Percentiles rank a stretch among this genome's conserved stretches.
phyloP scores from a whole-genome alignment of 2,329 filamentous ascomycete species.

The Cercospora zeae-maydis region DNA sequence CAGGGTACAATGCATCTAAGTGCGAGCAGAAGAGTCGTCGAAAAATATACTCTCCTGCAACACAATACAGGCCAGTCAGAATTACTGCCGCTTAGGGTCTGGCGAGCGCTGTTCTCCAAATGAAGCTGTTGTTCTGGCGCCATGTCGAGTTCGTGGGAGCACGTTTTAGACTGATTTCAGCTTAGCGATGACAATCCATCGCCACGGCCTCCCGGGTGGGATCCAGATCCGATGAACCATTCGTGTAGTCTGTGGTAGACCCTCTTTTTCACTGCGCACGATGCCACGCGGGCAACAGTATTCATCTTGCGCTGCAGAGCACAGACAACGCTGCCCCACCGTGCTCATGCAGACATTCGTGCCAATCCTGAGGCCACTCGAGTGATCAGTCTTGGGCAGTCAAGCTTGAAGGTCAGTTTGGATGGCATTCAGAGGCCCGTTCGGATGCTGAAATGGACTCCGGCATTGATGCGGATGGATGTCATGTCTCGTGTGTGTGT shows the following conservation, averaged over 20 bases:
- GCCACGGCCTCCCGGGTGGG: neutral
- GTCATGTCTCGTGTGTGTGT: neutral
- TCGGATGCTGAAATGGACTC: neutral
- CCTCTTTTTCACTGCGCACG: neutral
- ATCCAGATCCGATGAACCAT: neutral
- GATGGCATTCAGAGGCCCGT: neutral
- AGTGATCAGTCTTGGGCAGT: neutral
- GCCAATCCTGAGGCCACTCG: neutral
- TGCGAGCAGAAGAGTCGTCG: neutral
- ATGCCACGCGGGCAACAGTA: neutral
- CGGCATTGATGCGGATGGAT: neutral
- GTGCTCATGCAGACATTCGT: neutral
- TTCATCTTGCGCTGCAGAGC: neutral
- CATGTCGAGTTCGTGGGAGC: neutral
- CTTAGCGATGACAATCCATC: neutral
- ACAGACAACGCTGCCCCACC: neutral
- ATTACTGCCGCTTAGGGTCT: neutral
- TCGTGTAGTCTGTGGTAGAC: neutral
- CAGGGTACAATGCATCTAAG: neutral
- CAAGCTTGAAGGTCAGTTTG: neutral
- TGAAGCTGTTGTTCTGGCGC: neutral
- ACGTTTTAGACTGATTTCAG: neutral
- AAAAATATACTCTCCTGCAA: neutral
- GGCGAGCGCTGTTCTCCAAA: neutral
- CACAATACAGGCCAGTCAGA: neutral